phyloP scores from a whole-genome alignment of 768 basidiomycete genomes.

The Suillus lakei region DNA sequence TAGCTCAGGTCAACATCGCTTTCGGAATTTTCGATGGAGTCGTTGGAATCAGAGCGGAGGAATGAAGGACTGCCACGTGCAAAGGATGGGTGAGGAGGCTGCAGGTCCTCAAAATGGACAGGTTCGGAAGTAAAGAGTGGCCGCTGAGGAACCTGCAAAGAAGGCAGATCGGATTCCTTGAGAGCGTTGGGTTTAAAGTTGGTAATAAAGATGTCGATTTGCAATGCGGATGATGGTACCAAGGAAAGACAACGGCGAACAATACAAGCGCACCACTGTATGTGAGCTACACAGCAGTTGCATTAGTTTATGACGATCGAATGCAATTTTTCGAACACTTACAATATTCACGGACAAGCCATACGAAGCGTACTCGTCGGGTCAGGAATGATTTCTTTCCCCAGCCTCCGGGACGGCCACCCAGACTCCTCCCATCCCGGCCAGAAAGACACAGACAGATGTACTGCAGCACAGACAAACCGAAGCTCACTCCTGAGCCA shows the following conservation, averaged over 20 bases:
- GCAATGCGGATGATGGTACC: slow-evolving; percentile 51
- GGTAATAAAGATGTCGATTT: slow-evolving; percentile 79
- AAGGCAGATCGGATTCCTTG: slow-evolving; percentile 11
- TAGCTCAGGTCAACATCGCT: slow-evolving; percentile 48
- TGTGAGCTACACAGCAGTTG: slow-evolving; percentile 52
- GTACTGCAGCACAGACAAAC: slow-evolving; percentile 66
- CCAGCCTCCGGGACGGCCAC: slow-evolving; percentile 50
- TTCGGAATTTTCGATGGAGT: slow-evolving; percentile 37
- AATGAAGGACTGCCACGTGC: slow-evolving; percentile 13
- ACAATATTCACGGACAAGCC: slow-evolving; percentile 81
- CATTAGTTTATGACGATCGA: not conserved
- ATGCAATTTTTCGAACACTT: slow-evolving; percentile 30
- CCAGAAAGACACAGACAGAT: slow-evolving; percentile 61
- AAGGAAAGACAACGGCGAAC: slow-evolving; percentile 66
- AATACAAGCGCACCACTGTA: slow-evolving; percentile 76
- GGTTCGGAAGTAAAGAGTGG: slow-evolving; percentile 16
- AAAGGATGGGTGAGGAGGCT: slow-evolving; percentile 41
- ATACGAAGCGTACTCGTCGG: slow-evolving; percentile 69
- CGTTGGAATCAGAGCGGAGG: slow-evolving; percentile 20
- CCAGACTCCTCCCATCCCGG: slow-evolving; percentile 53
- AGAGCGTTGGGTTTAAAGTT: slow-evolving; percentile 46
- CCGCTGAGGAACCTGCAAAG: slow-evolving; percentile 19
- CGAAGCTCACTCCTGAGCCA: slow-evolving; percentile 79
- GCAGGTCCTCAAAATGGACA: slow-evolving; percentile 29
- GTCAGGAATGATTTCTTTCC: slow-evolving; percentile 46